Conservation (phyloP, 495 filamentous ascomycete species). For the Penicillium soppii region DNA sequence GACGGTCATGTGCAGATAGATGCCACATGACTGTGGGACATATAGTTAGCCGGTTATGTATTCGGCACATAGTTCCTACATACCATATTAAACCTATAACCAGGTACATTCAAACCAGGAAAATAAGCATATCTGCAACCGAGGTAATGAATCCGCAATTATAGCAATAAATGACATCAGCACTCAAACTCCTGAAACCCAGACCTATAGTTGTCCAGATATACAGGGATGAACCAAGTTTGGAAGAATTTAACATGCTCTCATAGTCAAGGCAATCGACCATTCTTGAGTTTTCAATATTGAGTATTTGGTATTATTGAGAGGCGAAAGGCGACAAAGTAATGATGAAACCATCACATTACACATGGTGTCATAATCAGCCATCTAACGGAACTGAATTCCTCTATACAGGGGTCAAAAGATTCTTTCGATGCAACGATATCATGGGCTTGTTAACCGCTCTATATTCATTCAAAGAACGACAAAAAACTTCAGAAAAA, state of each 20-base stretch:
- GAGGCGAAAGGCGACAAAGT: neutral
- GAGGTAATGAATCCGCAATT: neutral
- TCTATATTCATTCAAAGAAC: too few species aligned
- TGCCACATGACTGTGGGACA: slow-evolving; percentile 2
- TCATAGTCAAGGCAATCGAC: too few species aligned
- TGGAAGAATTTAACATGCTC: too few species aligned
- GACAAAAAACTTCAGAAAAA: too few species aligned
- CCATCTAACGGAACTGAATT: neutral
- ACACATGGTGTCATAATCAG: slow-evolving; percentile 19
- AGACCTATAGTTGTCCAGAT: neutral
- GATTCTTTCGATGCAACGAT: too few species aligned
- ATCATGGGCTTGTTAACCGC: too few species aligned
- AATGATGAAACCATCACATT: slow-evolving; percentile 18
- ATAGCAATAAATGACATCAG: slow-evolving; percentile 3
- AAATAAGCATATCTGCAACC: neutral
- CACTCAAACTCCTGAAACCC: neutral
- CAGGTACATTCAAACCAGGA: neutral
- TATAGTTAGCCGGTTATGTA: too few species aligned
- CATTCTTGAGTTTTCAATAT: neutral
- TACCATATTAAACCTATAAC: neutral
- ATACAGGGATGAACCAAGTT: neutral
- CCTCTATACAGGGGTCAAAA: neutral
- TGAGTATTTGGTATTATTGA: too few species aligned
- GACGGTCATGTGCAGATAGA: slow-evolving; percentile 2
- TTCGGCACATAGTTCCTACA: too few species aligned